phyloP scores from a whole-genome alignment of 2,329 filamentous ascomycete species.

The Chrysosporium keratinophilum region DNA sequence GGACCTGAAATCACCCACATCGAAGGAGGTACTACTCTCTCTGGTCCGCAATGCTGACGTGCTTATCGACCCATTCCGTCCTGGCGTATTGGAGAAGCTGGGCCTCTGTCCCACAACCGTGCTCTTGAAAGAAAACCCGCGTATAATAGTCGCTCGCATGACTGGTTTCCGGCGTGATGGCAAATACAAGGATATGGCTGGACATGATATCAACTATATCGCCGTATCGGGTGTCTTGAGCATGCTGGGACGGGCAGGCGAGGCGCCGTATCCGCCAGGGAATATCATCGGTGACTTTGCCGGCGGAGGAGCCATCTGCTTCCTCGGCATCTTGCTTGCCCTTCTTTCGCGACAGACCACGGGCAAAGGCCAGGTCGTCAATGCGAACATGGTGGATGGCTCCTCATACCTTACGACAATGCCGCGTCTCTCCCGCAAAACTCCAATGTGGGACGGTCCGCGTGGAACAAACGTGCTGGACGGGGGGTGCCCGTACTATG shows the following conservation, averaged over 20 bases:
- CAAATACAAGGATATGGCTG: conserved; percentile 75
- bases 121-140: conserved; percentile 57
- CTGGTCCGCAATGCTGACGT: conserved; percentile 60
- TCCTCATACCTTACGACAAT: conserved; percentile 68
- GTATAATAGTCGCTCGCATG: conserved; percentile 72
- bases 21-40: conserved; percentile 54
- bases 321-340: conserved; percentile 72
- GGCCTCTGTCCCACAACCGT: conserved; percentile 60
- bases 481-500: conserved; percentile 78
- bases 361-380: conserved; percentile 74
- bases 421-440: conserved; percentile 57
- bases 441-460: conserved; percentile 49
- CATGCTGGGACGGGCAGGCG: conserved; percentile 59
- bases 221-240: conserved; percentile 71
- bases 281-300: conserved; percentile 89
- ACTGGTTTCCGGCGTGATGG: conserved; percentile 85
- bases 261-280: conserved; percentile 64
- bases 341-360: conserved; percentile 54
- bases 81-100: conserved; percentile 77
- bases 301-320: conserved; percentile 72
- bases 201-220: conserved; percentile 94
- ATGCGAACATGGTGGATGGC: conserved; percentile 96
- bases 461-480: conserved; percentile 73
- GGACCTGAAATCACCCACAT: conserved; percentile 60
- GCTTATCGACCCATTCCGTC: conserved; percentile 86